phyloP scores from a whole-genome alignment of 352 stramenopile species.

The Pythium phragmiticola region DNA sequence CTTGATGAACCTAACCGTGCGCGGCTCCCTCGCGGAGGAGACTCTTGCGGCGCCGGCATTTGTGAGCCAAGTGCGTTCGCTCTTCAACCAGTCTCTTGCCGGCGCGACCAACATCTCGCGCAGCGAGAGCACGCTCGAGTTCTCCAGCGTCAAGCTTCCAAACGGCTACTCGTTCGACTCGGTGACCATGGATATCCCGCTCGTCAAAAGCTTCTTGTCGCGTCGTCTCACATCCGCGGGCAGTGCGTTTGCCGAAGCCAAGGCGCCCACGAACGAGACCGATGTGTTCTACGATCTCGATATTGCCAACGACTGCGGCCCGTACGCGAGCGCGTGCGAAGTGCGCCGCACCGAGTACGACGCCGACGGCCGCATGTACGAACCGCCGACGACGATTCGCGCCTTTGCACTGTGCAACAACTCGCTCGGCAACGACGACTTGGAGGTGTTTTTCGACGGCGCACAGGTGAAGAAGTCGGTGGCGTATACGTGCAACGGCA shows the following conservation, averaged over 20 bases:
- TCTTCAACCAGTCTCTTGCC: conserved; percentile 17
- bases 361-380: conserved; percentile 8
- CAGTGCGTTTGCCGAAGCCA: conserved; percentile 5
- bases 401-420: conserved; percentile 20
- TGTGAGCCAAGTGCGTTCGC: conserved; percentile 5
- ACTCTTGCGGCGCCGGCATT: conserved; percentile 4
- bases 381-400: conserved; percentile 12
- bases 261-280: conserved; percentile 3
- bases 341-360: conserved; percentile 18
- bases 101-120: conserved; percentile 18
- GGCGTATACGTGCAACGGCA: conserved; percentile 26
- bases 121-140: conserved; percentile 16
- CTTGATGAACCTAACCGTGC: conserved; percentile 10
- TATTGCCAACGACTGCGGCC: conserved; percentile 20
- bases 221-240: conserved; percentile 6
- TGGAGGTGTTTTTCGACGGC: conserved; percentile 15
- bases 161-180: conserved; percentile 18
- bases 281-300: conserved; percentile 25
- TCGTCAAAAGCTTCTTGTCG: conserved; percentile 6
- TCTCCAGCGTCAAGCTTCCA: conserved; percentile 8
- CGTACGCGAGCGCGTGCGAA: conserved; percentile 15
- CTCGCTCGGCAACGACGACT: conserved; percentile 14
- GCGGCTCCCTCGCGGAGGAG: conserved; percentile 1
- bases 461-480: conserved; percentile 21
- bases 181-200: conserved; percentile 20